Base-by-base conservation (phyloP, 805 yeast species). In the Blastobotrys peoriensis region DNA sequence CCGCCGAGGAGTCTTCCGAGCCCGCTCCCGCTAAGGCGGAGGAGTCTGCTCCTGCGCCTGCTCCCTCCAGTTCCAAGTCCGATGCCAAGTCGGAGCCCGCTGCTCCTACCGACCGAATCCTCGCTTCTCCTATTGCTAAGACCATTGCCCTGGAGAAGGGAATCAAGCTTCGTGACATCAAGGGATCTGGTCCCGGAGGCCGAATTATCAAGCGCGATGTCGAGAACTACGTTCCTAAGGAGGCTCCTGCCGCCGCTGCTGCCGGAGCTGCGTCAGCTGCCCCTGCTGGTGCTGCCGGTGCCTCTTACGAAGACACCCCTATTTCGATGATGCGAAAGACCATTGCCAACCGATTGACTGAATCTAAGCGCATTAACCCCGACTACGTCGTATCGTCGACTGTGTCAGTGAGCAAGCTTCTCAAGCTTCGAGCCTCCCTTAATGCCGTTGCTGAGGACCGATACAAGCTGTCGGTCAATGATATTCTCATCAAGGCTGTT, bases 121-220 rank as follows among this genome's bases (percentile, higher is more conserved):
- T 86, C 55, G 98, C 98, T 37, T 89, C 98, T 50, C 98, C 98
- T 47, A 72, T 84, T 54, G 98, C 98, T 49, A 91, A 91, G 75
- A 80, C 79, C 54, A 72, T 93, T 52, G 98, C 98, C 48, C 74
- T 89, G 55, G 96, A 91, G 67, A 78, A 82, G 66, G 98, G 98
- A 59, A 73, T 91, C 60, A 75, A 94, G 36, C 77, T 91, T 61
- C 86, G 84, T 71, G 78, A 78, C 58, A 73, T 93, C 61, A 79
- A 79, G 66, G 98, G 98, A 61, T 69, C 96, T 36, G 98, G 98
- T 57, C 98, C 98, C 63, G 75, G 75, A 60, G 98, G 98, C 56
- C 86, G 98, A 74, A 86, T 93, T 64, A 75, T 86, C 54, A 93
- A 89, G 61, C 79, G 79, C 59, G 98, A 93, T 64, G 84, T 93